phyloP scores from a whole-genome alignment of 305 asterid genomes.

The Solanum hybrid region DNA sequence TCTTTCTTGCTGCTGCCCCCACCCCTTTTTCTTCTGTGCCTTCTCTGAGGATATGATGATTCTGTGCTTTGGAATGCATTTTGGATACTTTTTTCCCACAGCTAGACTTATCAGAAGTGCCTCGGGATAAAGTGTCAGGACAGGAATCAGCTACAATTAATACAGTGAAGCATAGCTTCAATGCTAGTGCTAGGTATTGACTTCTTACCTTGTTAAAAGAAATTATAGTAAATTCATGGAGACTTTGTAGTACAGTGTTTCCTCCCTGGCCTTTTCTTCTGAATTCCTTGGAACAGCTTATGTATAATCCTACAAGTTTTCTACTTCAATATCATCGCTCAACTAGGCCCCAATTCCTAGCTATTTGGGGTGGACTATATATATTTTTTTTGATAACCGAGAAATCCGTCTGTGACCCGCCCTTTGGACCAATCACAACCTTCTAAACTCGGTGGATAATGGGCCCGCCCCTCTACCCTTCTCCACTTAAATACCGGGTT shows the following conservation, averaged over 20 bases:
- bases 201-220: background rate
- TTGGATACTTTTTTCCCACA: conserved; percentile 25
- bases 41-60: background rate
- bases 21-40: conserved; percentile 7
- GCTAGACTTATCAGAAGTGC: conserved; percentile 69
- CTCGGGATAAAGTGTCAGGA: conserved; percentile 81
- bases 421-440: no score
- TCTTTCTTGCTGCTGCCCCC: conserved; percentile 6
- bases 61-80: background rate
- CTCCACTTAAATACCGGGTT: no score
- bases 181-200: conserved; percentile 41
- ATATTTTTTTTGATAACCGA: no score
- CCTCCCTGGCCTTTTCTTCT: background rate
- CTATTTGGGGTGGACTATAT: background rate
- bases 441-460: no score
- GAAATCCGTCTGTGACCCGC: no score
- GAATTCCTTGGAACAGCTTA: background rate
- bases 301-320: background rate
- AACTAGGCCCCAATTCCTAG: background rate
- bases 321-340: background rate
- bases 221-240: background rate
- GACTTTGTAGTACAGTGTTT: background rate
- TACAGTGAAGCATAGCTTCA: conserved; percentile 27
- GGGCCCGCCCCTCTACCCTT: no score
- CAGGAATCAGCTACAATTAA: conserved; percentile 51